Conservation (phyloP, 495 filamentous ascomycete genomes). For the Parathielavia appendiculata region DNA sequence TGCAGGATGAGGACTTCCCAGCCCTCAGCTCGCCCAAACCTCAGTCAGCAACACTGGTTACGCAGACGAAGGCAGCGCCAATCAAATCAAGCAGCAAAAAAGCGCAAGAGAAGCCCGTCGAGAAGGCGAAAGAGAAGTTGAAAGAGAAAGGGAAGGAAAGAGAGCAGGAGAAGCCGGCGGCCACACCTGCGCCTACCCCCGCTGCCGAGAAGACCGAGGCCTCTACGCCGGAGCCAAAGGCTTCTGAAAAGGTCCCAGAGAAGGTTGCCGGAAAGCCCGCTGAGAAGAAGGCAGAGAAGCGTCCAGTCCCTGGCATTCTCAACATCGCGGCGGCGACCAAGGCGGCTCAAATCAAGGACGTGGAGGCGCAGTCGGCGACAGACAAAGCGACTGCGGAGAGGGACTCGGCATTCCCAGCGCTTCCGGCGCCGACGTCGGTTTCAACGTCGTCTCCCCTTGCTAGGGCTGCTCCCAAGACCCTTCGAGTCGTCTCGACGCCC, state of each 20-base stretch:
- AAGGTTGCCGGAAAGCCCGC: constrained; percentile 38
- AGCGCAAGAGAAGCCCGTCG: constrained; percentile 15
- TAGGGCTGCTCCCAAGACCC: constrained; percentile 48
- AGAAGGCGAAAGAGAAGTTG: constrained; percentile 19
- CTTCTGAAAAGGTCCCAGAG: constrained; percentile 39
- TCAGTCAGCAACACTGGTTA: constrained; percentile 21
- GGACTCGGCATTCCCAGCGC: constrained; percentile 43
- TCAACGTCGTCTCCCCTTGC: constrained; percentile 44
- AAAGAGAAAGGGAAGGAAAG: constrained; percentile 18
- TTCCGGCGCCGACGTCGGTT: constrained; percentile 48
- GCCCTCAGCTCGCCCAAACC: constrained; percentile 44
- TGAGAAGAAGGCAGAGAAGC: constrained; percentile 51
- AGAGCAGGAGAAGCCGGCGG: constrained; percentile 10
- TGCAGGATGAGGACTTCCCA: constrained; percentile 57
- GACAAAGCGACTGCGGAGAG: constrained; percentile 34
- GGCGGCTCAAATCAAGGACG: constrained; percentile 26
- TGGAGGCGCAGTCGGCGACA: constrained; percentile 25
- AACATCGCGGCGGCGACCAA: constrained; percentile 58
- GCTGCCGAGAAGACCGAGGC: constrained; percentile 34
- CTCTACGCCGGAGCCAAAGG: constrained; percentile 18
- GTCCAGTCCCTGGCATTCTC: constrained; percentile 54
- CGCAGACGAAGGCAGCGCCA: constrained; percentile 25
- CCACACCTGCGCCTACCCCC: neutral
- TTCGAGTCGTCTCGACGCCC: constrained; percentile 67
- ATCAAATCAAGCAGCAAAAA: constrained; percentile 25